Base-by-base conservation (phyloP, 352 stramenopile genomes). In the Globisporangium solare region DNA sequence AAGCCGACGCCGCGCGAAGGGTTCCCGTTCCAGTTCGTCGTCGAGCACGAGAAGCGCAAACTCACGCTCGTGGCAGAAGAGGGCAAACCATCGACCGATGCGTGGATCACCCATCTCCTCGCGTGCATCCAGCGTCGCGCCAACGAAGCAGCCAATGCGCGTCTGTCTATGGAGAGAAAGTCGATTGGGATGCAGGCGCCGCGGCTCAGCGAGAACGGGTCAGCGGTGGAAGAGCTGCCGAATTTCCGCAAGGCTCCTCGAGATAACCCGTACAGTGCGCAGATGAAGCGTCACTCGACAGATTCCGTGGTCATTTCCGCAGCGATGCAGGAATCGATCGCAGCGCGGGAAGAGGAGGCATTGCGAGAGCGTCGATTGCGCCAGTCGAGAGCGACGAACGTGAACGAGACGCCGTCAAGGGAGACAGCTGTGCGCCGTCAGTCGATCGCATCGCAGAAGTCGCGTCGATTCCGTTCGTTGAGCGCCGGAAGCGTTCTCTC, bases 1-100 rank as follows among this genome's bases (percentile, higher is more conserved):
- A 56, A 73, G 21, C 54, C 55, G 3, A 73, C 74, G 8, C 78
- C 80, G 2, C 76, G 74, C 51, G 71, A 82, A 3, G 70, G 69
- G n/a, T 83, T 86, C 42, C 73, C 82, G 6, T 77, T 71, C 32
- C 64, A 73, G 15, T 95, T 95, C 41, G 79, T 70, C 2, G 77
- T 95, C 37, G 77, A 92, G 50, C 77, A 88, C 43, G 63, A 72
- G 12, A 63, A 61, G 11, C 83, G 85, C 0, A 89, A 86, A 49
- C 72, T 95, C 43, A 80, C 85, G 40, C 56, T 95, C 15, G 78
- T 88, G 37, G 75, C 85, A 0, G 79, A 90, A 39, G 74, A 89
- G 32, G 72, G 71, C 18, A 60, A 63, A 7, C 54, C 66, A 8
- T 71, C 63, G 15, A 86, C 87, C 55, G 68, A 87, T 14, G 68